phyloP scores from a whole-genome alignment of 176 grass and related monocot genomes.

The Urochloa ruziziensis region DNA sequence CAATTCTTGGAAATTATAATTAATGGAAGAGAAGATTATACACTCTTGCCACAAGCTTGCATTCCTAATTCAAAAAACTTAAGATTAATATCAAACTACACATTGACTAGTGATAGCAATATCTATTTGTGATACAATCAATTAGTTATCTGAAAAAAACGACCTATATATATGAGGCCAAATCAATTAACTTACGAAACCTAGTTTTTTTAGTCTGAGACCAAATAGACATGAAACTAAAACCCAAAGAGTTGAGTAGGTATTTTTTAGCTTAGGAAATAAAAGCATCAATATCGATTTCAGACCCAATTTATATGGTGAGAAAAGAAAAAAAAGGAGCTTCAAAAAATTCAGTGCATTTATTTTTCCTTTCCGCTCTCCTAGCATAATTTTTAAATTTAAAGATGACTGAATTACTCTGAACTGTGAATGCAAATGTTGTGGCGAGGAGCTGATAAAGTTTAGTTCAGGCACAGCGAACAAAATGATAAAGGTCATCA shows the following conservation, averaged over 20 bases:
- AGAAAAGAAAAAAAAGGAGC: not conserved
- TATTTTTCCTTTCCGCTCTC: not conserved
- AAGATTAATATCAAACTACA: not conserved
- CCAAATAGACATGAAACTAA: too few species aligned
- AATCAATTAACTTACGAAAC: too few species aligned
- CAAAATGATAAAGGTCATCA: not conserved
- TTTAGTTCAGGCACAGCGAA: not conserved
- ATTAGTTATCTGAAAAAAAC: not conserved
- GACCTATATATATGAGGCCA: too few species aligned
- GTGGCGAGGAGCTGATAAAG: not conserved
- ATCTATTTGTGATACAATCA: not conserved
- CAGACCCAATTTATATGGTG: not conserved
- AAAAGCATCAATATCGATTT: not conserved
- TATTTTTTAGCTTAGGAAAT: not conserved
- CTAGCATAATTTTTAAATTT: not conserved
- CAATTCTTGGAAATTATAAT: not conserved
- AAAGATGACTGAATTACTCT: not conserved
- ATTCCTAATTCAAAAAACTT: not conserved
- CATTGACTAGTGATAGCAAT: not conserved
- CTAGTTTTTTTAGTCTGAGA: too few species aligned
- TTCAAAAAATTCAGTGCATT: not conserved
- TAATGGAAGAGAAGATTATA: not conserved
- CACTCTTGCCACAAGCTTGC: not conserved
- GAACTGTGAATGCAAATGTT: not conserved
- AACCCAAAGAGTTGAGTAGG: too few species aligned